Percentiles rank a stretch among this genome's conserved stretches.
Conservation (phyloP, 225 moss, liverwort and hornwort species). For the Physcomitrellopsis africana region DNA sequence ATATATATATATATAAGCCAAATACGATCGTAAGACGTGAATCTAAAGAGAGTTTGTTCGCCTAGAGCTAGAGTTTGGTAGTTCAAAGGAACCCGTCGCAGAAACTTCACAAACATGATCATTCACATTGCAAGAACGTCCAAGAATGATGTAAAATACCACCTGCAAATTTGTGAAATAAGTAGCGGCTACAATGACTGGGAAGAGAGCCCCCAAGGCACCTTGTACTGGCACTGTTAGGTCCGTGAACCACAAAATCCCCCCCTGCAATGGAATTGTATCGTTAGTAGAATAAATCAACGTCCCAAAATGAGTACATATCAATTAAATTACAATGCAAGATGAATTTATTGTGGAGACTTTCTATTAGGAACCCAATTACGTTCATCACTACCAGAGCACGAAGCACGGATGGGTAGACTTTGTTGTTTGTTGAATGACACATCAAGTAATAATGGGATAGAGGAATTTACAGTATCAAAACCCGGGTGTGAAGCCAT, state of each 20-base stretch:
- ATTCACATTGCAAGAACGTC: neutral
- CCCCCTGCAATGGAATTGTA: slow-evolving; percentile 61
- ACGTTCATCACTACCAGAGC: neutral
- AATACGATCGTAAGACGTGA: neutral
- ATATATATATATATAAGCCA: too few species aligned
- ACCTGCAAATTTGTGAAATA: slow-evolving; percentile 93
- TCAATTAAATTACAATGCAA: neutral
- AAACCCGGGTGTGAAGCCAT: slow-evolving; percentile 88
- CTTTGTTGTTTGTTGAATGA: neutral
- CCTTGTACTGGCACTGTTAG: slow-evolving; percentile 91
- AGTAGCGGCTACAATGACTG: slow-evolving; percentile 78
- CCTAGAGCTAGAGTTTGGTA: neutral
- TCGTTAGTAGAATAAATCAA: neutral
- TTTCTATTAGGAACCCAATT: neutral
- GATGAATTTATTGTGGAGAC: neutral
- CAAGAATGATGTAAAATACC: slow-evolving; percentile 17
- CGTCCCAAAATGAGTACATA: neutral
- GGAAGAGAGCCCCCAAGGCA: slow-evolving; percentile 87
- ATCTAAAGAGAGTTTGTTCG: neutral
- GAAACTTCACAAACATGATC: slow-evolving; percentile 11
- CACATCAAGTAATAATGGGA: neutral
- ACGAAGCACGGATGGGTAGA: neutral
- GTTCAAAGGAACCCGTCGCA: neutral
- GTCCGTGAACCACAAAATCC: slow-evolving; percentile 88
- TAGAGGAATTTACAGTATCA: slow-evolving; percentile 59